Percentiles rank a stretch among this genome's conserved stretches.
Evolutionary conservation across 306 rosid species (phyloP).

Genomic region (Astragalus membranaceus): DNA sequence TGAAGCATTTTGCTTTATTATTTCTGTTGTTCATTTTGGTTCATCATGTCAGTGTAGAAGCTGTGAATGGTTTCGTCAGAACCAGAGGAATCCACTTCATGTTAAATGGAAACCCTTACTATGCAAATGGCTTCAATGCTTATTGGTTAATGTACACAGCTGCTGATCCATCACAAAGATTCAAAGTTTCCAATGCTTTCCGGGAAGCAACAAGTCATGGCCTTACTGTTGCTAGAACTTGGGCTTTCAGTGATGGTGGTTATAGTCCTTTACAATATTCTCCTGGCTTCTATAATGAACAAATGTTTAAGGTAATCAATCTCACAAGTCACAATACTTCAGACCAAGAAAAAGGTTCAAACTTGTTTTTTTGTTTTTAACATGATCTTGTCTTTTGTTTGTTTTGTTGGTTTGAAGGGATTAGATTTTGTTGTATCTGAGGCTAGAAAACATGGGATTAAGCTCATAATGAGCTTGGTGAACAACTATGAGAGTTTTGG

Average conservation of each 20-base stretch:
- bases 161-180: conserved; percentile 81
- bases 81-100: conserved; percentile 62
- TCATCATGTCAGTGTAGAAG: conserved; percentile 44
- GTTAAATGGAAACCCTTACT: conserved; percentile 66
- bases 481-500: conserved; percentile 89
- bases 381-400: not conserved
- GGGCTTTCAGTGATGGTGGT: conserved; percentile 96
- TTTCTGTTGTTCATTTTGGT: conserved; percentile 40
- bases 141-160: conserved; percentile 89
- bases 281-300: conserved; percentile 86
- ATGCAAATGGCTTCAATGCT: conserved; percentile 90
- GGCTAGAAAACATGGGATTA: conserved; percentile 77
- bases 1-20: conserved; percentile 49
- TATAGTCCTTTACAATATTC: conserved; percentile 74
- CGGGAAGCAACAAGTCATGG: conserved; percentile 67
- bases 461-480: conserved; percentile 84
- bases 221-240: conserved; percentile 84
- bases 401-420: conserved; percentile 48
- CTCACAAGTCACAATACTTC: not conserved
- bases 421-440: conserved; percentile 77
- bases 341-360: not conserved
- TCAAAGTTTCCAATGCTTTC: conserved; percentile 61
- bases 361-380: not conserved
- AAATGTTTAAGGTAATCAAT: conserved; percentile 59
- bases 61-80: conserved; percentile 64